Base-by-base conservation (phyloP, 768 basidiomycete genomes). In the Tylopilus felleus region DNA sequence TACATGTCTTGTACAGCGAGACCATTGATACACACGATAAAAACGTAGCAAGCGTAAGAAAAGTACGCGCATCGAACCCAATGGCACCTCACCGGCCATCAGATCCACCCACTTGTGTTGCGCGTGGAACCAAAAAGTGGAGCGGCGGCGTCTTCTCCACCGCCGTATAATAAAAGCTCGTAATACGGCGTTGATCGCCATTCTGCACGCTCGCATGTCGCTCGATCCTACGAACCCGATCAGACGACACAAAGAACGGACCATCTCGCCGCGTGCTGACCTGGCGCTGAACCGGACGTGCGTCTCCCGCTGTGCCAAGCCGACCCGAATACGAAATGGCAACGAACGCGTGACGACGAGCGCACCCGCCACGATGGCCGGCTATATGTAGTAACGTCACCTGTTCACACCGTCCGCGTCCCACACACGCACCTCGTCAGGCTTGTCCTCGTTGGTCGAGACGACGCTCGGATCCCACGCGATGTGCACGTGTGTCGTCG, bases 261-360 rank as follows among this genome's bases (percentile, higher is more conserved):
- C 4, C 12, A 38, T 19, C n/a, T 1, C 14, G 31, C 31, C 1
- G 1, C 9, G 1, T 21, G 17, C 71, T 46, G 27, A 77, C 78
- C 63, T 74, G 21, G 75, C 77, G 36, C 73, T 78, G 45, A 79
- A 77, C 16, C 65, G 52, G 28, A 74, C 56, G 25, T 64, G 59
- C 29, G 68, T 71, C 8, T 51, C 57, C 9, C 60, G 65, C 49
- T 76, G 72, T 9, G 74, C 77, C 8, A 71, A 72, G 3, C 56
- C 53, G 10, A 55, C 79, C 21, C 78, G 73, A 16, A 80, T 71
- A 8, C 73, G 67, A 54, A 76, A 73, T 41, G 71, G 74, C 42
- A 76, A 50, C 3, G 67, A 65, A 22, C 74, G 75, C 25, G 72
- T 75, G 43, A 75, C 66, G 55, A 73, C 60, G 36, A 77, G 66